These are phyloP conservation scores for Chlorella vulgaris DNA, from an alignment of 139 green algal species.

Conservation along the genomic window DNA sequence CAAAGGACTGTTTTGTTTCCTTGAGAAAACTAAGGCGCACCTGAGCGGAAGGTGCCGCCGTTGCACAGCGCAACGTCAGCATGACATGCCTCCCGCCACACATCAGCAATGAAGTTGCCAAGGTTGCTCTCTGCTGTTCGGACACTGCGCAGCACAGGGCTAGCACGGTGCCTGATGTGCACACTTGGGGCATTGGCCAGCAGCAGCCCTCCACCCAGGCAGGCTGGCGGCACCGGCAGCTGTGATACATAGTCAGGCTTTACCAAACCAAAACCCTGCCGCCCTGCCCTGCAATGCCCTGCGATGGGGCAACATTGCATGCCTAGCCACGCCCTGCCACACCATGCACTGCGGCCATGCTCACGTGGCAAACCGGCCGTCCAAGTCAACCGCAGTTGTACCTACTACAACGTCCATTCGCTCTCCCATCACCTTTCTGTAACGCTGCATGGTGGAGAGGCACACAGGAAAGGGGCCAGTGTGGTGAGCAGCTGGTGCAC, in stretches of 20 bases:
- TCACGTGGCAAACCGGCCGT: conserved; percentile 61
- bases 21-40: too few relatives aligned
- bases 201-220: too few relatives aligned
- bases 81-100: conserved; percentile 20
- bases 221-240: too few relatives aligned
- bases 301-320: too few relatives aligned
- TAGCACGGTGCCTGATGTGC: background rate
- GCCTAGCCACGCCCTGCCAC: too few relatives aligned
- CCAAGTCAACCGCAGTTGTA: conserved; percentile 39
- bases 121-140: conserved; percentile 70
- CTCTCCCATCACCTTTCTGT: conserved; percentile 44
- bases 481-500: background rate
- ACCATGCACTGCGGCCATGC: too few relatives aligned
- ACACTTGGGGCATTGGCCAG: too few relatives aligned
- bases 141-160: conserved; percentile 34
- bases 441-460: conserved; percentile 24
- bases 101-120: conserved; percentile 68
- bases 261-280: too few relatives aligned
- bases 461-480: background rate
- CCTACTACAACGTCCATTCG: conserved; percentile 61
- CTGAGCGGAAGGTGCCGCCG: conserved; percentile 52
- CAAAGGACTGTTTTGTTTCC: too few relatives aligned
- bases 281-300: too few relatives aligned
- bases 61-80: conserved; percentile 59
- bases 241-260: too few relatives aligned